Base-by-base conservation (phyloP, 2,329 filamentous ascomycete species). In the Alternaria solani region DNA sequence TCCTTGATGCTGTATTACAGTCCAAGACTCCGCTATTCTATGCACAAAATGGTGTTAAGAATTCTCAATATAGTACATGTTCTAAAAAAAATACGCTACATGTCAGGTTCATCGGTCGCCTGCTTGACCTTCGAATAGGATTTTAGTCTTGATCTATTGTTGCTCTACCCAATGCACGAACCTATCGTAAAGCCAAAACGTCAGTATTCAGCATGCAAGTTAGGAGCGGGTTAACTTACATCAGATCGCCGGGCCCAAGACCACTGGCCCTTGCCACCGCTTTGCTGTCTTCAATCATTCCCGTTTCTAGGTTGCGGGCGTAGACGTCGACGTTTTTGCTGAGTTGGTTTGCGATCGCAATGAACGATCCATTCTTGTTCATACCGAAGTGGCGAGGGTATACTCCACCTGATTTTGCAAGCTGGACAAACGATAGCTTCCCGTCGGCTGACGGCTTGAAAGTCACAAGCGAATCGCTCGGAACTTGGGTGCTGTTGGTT, bases 371-470 rank as follows among this genome's bases (percentile, higher is more conserved):
- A 11, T 83, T 85, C 62, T 82, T 83, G 75, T 90, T 93, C 57
- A 92, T 78, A 51, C 84, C 85, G 75, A 92, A 90, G 41, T 90
- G 89, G 23, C 91, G 84, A 0, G 91, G 91, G 56, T 83, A 85
- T 7, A 79, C 75, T 2, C 91, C 91, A 49, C 89, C 89, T 0
- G 88, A 85, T 0, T 89, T 82, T n/a, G 84, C 84, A 28, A 87
- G 81, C 67, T 89, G 85, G 3, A 86, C 74, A 57, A 87, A 83
- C 0, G 71, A 77, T 26, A 92, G 81, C 1, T 77, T 80, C 7
- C 89, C 90, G n/a, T 83, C 84, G 3, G 54, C 25, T 76, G 20
- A 32, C 11, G 67, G 67, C 54, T 66, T 65, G 54, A 70, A 74
- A 59, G 82, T 87, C 61, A 89, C 83, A 55, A 94, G 78, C 1